Base-by-base conservation (phyloP, 768 basidiomycete species). In the Lactarius pseudohatsudake region DNA sequence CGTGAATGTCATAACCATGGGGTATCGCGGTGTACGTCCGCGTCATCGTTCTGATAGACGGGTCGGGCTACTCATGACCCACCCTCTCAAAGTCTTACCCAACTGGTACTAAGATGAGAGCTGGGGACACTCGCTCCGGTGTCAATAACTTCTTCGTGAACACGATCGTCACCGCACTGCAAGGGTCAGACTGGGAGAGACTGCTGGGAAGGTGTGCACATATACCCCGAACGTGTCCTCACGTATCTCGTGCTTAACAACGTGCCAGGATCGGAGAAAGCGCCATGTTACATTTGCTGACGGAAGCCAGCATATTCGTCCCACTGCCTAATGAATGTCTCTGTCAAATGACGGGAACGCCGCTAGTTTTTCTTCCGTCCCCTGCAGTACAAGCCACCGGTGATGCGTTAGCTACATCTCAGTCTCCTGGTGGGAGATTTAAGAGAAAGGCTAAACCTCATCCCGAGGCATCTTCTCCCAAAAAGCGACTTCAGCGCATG, bases 241-340 rank as follows among this genome's bases (percentile, higher is more conserved):
- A 40, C 28, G 50, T 34, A 11, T 54, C 60, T 59, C 57, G 50
- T 43, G 28, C 59, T n/a, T 64, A 45, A 72, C 0, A 20, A 47
- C 55, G 20, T 15, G 50, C 45, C 69, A 96, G 95, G 69, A 83
- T 93, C 9, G 94, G 95, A 0, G 85, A 86, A 47, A 86, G 86
- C 70, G 83, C 84, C 1, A 88, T 96, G 82, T 74, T 90, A 38
- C 88, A 94, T 74, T 79, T 98, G 11, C 82, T 98, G 20, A 81
- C 87, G 2, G 83, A 88, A 63, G 87, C 88, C 0, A 89, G 86
- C 11, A 68, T 96, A 20, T 98, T 94, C 74, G 72, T 90, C 18
- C 79, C 89, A 2, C 76, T 97, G 26, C 90, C 90, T 0, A 96
- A 97, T 72, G 86, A 85, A 22, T 96, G 93, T 72, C 82, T 89